Evolutionary conservation across 2,329 filamentous ascomycete genomes (phyloP), one percentile per base, ranked within the genome.

Genomic region (Fusarium sp.): DNA sequence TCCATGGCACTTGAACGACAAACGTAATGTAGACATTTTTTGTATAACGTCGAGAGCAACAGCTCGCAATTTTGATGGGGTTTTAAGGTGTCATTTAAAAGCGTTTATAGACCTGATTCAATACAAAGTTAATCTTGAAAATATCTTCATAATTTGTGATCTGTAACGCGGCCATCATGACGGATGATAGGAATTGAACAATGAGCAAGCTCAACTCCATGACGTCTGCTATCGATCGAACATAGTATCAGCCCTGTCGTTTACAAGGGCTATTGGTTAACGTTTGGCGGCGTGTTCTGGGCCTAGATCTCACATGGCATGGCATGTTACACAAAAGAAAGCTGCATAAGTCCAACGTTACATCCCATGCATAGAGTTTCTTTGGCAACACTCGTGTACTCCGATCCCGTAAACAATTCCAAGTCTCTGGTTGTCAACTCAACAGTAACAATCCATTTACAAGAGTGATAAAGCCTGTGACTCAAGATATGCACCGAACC

Each of bases 1-100:
- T 46, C 29, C 32, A 51, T 37, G 68, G 63, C 59, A 46, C 32
- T 53, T 61, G 42, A 56, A 70, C 58, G 67, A 71, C 44, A 66
- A 42, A 61, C 48, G 53, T 70, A 71, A 70, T 70, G 67, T 70
- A 70, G 67, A 70, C 67, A 55, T 60, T 64, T 60, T 71, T 62
- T 47, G 48, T 64, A 64, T 68, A 65, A 70, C 65, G 63, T 57
- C 46, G 48, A 44, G 57, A 57, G 56, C 45, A 52, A 51, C 44
- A 65, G 54, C 57, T 68, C 54, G 51, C 55, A 47, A 60, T 68
- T 30, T 68, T 44, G 52, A 63, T 40, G 25, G 58, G 58, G 63
- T 46, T 45, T 61, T 53, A 27, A 46, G 58, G 61, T 47, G 65
- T 70, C 58, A 57, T 70, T 70, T 71, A 69, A 71, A 70, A 69